Evolutionary conservation across 192 early-diverging fungal species (phyloP).

Genomic region (Allomyces arbusculus): DNA sequence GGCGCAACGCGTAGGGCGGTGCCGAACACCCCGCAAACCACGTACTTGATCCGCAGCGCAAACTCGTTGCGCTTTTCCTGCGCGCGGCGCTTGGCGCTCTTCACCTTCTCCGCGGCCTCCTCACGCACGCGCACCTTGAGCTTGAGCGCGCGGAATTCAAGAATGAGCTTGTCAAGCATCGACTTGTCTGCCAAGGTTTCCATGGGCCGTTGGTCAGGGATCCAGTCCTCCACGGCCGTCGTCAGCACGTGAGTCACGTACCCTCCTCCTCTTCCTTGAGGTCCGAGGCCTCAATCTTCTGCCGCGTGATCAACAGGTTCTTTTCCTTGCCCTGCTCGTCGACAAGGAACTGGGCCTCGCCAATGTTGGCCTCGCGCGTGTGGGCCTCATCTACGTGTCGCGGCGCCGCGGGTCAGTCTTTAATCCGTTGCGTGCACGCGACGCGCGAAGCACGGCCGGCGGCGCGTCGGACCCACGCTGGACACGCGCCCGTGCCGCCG

Average conservation of each 20-base stretch:
- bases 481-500: too few relatives aligned
- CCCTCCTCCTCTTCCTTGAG: conserved; percentile 11
- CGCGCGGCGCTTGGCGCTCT: conserved; percentile 7
- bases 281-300: conserved; percentile 5
- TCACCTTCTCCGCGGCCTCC: conserved; percentile 6
- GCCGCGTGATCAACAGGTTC: conserved; percentile 1
- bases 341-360: conserved; percentile 7
- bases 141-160: conserved; percentile 9
- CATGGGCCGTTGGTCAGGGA: too few relatives aligned
- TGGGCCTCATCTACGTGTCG: conserved; percentile 7
- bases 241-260: neutral
- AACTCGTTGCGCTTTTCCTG: conserved; percentile 6
- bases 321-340: conserved; percentile 8
- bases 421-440: too few relatives aligned
- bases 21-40: too few relatives aligned
- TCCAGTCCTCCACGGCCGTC: too few relatives aligned
- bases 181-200: conserved; percentile 1
- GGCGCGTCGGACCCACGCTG: too few relatives aligned
- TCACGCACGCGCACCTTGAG: conserved; percentile 4
- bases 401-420: too few relatives aligned
- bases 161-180: conserved; percentile 10
- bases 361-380: conserved; percentile 12
- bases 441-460: too few relatives aligned
- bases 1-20: too few relatives aligned
- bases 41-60: conserved; percentile 2